Base-by-base conservation (phyloP, 352 stramenopile species). In the Phytophthora boehmeriae region DNA sequence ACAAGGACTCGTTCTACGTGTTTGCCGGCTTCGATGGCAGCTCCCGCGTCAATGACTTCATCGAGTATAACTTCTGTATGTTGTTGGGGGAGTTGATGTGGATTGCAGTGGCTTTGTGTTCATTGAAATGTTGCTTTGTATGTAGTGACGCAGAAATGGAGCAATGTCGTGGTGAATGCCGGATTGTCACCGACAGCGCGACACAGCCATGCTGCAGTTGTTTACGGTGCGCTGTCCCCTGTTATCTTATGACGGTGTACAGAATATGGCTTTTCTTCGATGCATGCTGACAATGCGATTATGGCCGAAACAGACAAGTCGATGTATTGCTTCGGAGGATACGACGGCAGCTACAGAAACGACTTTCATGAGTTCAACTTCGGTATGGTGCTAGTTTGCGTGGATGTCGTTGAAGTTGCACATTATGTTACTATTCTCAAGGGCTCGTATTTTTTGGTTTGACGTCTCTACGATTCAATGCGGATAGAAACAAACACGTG, bases 351-450 rank as follows among this genome's bases (percentile, higher is more conserved):
- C 63, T 97, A 97, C 63, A 83, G 93, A 58, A 97, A 92, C 52
- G 97, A 99, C 71, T 98, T 99, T 61, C 94, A 99, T 61, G 90
- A 98, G 75, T 99, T 98, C 70, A 95, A 98, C 63, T 95, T 95
- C 56, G 84, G 84, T 92, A 54, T 36, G 60, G 49, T 30, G n/a
- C 25, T 17, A 19, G n/a, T 48, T 45, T 11, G 10, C 13, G 8
- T 17, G 8, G n/a, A 13, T 35, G 22, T 4, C 22, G 16, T 28
- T 52, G n/a, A 20, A 25, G 5, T 25, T 1, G 17, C 54, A 22
- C 16, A 30, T 42, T 16, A 27, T 4, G 10, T 55, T 45, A 16
- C n/a, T 39, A 45, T 55, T 17, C 20, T 43, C n/a, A 27, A 22
- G 13, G 39, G 17, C 32, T 71, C 25, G 54, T 27, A 22, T 5